phyloP scores from a whole-genome alignment of 495 filamentous ascomycete genomes.

The Pyronema domesticum region DNA sequence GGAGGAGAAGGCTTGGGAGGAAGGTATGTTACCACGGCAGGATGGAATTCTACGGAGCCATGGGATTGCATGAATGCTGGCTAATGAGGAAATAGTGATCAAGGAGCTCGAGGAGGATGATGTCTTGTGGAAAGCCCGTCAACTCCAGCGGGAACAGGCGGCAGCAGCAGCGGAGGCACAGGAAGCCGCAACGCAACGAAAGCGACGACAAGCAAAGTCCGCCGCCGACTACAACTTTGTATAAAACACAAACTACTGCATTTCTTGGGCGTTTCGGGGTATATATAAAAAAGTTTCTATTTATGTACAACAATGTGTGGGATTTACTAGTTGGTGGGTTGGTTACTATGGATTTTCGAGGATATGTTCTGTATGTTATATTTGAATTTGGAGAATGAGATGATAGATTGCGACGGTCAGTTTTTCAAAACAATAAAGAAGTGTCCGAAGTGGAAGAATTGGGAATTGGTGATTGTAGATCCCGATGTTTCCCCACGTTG shows the following conservation, averaged over 20 bases:
- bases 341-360: not conserved
- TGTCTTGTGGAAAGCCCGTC: slow-evolving; percentile 34
- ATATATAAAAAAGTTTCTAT: no score
- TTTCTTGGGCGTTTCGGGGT: no score
- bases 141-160: not conserved
- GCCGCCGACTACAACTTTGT: not conserved
- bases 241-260: not conserved
- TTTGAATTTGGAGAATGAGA: not conserved
- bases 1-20: slow-evolving; percentile 69
- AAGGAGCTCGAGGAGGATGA: slow-evolving; percentile 69
- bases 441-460: not conserved
- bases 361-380: not conserved
- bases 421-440: not conserved
- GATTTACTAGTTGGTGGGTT: no score
- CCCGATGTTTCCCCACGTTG: not conserved
- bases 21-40: slow-evolving; percentile 35
- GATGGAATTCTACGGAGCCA: not conserved
- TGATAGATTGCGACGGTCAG: not conserved
- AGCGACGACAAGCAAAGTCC: not conserved
- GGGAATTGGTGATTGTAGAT: no score
- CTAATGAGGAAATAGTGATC: slow-evolving; percentile 36
- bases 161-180: not conserved
- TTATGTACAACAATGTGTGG: no score
- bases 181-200: not conserved
- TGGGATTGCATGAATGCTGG: not conserved